Base-by-base conservation (phyloP, 1,139 yeast genomes). In the Kurtzmaniella quercitrusa region DNA sequence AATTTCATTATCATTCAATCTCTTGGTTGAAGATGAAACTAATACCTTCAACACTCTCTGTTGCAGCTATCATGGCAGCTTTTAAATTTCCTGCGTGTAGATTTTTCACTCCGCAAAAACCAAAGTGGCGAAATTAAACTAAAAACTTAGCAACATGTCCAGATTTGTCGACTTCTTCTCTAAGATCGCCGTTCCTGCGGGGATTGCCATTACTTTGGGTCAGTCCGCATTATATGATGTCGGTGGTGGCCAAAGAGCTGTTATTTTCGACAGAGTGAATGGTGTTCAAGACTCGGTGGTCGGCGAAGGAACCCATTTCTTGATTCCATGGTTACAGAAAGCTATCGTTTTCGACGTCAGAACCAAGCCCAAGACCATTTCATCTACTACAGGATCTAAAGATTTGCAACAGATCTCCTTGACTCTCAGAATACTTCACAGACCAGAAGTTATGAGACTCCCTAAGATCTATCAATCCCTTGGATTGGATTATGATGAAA, bases 281-380 rank as follows among this genome's bases (percentile, higher is more conserved):
- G 99, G 99, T 71, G 96, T 93, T 44, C 85, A 88, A 64, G 83
- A 81, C 54, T 71, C 71, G 12, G 97, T 93, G 21, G 74, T 89
- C 50, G 97, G 97, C 23, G 99, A 93, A 68, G 99, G 99, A 45
- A 88, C 98, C 30, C 98, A 93, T 65, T 93, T 93, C 63, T 72
- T 91, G 49, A 66, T 93, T 43, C 99, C 99, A 39, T 93, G 99
- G 98, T 74, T 93, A 49, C 98, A 93, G 63, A 83, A 79, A 60
- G 95, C 98, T 2, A 77, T 93, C 45, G 66, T 89, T 30, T 94
- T 79, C 62, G 98, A 94, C 60, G 96, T 94, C 38, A 79, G 97
- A 60, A 91, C 97, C 21, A 69, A 70, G 54, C 98, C 99, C 33
- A 84, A 94, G 67, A 88, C 88, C 51, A 91, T 93, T 57, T 83